Evolutionary conservation across 495 filamentous ascomycete species (phyloP).

Genomic region (Xylaria palmicola): DNA sequence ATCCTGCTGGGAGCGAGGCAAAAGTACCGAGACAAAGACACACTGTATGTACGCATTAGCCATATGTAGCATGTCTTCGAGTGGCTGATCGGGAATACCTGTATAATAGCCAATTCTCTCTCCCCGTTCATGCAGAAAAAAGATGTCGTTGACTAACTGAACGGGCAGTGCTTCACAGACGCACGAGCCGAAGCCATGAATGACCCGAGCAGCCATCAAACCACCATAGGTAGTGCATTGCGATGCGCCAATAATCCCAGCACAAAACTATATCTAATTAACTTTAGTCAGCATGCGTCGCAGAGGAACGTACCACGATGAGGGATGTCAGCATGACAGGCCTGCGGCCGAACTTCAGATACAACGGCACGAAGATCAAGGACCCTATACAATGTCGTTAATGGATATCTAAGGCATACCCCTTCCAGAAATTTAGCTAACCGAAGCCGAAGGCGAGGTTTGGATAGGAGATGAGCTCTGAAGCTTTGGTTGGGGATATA

Average conservation of each 20-base stretch:
- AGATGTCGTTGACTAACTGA: constrained; percentile 66
- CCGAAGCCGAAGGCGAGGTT: constrained; percentile 65
- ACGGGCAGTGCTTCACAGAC: constrained; percentile 65
- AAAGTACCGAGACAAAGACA: constrained; percentile 60
- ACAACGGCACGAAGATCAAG: constrained; percentile 58
- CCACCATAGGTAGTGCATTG: constrained; percentile 49
- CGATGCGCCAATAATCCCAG: constrained; percentile 57
- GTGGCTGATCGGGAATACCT: constrained; percentile 28
- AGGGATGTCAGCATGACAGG: constrained; percentile 60
- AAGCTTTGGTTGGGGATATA: constrained; percentile 50
- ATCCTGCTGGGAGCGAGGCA: constrained; percentile 59
- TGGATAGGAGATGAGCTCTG: constrained; percentile 59
- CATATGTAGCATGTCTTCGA: neutral
- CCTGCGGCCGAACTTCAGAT: constrained; percentile 59
- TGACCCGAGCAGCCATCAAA: constrained; percentile 55
- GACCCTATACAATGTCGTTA: constrained; percentile 39
- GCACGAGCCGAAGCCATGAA: constrained; percentile 57
- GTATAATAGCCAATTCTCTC: constrained; percentile 61
- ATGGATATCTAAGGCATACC: too few species aligned
- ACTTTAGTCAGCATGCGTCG: neutral
- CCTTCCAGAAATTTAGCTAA: constrained; percentile 7
- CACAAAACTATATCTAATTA: constrained; percentile 44
- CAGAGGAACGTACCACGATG: constrained; percentile 37
- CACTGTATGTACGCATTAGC: constrained; percentile 31
- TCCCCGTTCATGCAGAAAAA: constrained; percentile 62